These are phyloP conservation scores for Colletotrichum sp. DNA, from an alignment of 2,329 filamentous ascomycete genomes.

Conservation along the genomic window DNA sequence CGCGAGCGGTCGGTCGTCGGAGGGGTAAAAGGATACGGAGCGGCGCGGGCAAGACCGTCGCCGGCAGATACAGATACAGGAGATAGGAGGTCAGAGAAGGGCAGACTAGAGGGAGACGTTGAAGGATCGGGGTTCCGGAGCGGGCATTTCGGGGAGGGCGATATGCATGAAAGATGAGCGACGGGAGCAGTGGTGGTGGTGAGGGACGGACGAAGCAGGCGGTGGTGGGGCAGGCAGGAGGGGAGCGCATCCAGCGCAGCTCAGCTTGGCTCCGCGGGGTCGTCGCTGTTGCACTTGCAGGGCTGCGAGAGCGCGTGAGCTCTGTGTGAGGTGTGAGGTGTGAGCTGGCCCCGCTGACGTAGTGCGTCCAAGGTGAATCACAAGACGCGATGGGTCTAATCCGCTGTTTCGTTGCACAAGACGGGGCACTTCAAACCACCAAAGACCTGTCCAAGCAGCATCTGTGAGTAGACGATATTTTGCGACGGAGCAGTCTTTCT, in stretches of 20 bases:
- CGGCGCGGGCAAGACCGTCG: not conserved
- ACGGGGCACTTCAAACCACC: not conserved
- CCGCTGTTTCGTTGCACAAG: not conserved
- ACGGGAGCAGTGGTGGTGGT: not conserved
- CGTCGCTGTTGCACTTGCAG: not conserved
- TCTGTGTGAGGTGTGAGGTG: not conserved
- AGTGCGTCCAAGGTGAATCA: not conserved
- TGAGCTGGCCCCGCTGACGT: slow-evolving; percentile 14
- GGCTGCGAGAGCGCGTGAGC: not conserved
- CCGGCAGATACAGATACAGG: not conserved
- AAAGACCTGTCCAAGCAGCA: not conserved
- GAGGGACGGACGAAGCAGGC: slow-evolving; percentile 10
- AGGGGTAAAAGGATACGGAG: not conserved
- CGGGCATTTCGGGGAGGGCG: slow-evolving; percentile 2
- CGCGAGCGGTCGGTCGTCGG: not conserved
- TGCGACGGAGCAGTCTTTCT: not conserved
- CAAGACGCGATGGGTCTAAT: not conserved
- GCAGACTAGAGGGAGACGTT: not conserved
- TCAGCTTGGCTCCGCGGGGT: slow-evolving; percentile 12
- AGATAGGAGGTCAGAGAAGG: not conserved
- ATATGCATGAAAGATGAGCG: slow-evolving; percentile 5
- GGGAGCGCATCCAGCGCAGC: not conserved
- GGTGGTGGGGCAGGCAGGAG: slow-evolving; percentile 3
- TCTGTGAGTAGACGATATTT: not conserved
- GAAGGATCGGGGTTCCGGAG: slow-evolving; percentile 1